phyloP scores from a whole-genome alignment of 2,329 filamentous ascomycete genomes.

The Ophiostoma montium region DNA sequence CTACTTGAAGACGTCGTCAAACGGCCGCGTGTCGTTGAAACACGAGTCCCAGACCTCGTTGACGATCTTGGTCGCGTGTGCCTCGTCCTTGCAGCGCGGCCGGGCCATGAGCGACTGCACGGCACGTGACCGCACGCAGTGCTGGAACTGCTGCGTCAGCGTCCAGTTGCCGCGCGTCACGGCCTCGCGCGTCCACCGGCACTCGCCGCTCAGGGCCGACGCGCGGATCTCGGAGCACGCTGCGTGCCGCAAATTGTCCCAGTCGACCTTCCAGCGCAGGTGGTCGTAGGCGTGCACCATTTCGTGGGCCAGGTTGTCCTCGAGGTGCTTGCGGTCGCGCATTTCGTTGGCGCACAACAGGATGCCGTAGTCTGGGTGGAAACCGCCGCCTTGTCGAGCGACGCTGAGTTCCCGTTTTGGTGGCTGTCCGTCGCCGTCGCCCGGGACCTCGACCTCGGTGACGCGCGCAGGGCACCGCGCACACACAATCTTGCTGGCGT shows the following conservation, averaged over 20 bases:
- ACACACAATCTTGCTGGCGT: constrained; percentile 65
- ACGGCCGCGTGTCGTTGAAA: constrained; percentile 84
- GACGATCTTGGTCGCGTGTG: constrained; percentile 74
- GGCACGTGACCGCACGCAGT: constrained; percentile 74
- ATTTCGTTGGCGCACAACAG: constrained; percentile 88
- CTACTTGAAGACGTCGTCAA: constrained; percentile 89
- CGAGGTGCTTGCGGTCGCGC: constrained; percentile 62
- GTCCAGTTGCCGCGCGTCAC: constrained; percentile 76
- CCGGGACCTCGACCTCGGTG: neutral
- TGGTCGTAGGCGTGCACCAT: constrained; percentile 98
- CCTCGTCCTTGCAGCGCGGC: constrained; percentile 70
- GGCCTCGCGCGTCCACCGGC: constrained; percentile 76
- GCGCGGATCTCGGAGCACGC: constrained; percentile 96
- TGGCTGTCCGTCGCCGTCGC: neutral
- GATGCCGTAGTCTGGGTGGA: constrained; percentile 76
- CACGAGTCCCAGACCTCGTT: constrained; percentile 99
- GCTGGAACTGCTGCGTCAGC: constrained; percentile 82
- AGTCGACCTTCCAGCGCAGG: constrained; percentile 79
- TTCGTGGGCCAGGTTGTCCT: constrained; percentile 91
- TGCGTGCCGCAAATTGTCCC: constrained; percentile 67
- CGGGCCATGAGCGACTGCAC: constrained; percentile 65
- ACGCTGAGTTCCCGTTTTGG: constrained; percentile 26
- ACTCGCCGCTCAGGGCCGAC: constrained; percentile 85
- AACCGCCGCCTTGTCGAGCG: constrained; percentile 61
- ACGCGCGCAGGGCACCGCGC: constrained; percentile 55